These are phyloP conservation scores for Lasiodiplodia sp. DNA, from an alignment of 2,329 filamentous ascomycete species.

Conservation along the genomic window DNA sequence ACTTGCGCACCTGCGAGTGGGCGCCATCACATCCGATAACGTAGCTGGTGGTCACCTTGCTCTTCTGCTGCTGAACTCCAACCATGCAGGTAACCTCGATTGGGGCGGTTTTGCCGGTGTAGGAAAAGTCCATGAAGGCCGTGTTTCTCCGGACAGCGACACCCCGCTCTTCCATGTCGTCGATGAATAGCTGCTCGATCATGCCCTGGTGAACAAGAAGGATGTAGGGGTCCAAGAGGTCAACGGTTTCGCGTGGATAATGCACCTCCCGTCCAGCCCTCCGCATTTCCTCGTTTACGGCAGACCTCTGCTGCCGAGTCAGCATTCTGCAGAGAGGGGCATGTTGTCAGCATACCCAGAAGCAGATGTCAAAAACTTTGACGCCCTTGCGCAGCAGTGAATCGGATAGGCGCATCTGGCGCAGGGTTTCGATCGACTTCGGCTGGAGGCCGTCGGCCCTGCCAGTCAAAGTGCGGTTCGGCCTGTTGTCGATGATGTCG, in stretches of 20 bases:
- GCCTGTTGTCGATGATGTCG: conserved; percentile 71
- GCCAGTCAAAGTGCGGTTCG: conserved; percentile 72
- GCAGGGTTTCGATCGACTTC: conserved; percentile 79
- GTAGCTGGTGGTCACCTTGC: conserved; percentile 65
- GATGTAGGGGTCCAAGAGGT: conserved; percentile 62
- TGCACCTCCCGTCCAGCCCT: conserved; percentile 72
- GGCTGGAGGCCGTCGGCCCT: conserved; percentile 77
- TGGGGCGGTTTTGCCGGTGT: conserved; percentile 46
- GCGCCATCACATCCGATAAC: conserved; percentile 77
- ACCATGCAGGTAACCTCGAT: conserved; percentile 54
- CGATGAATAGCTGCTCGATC: conserved; percentile 73
- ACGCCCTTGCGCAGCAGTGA: conserved; percentile 71
- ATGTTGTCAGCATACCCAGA: conserved; percentile 61
- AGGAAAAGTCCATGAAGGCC: conserved; percentile 63
- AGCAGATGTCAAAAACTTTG: conserved; percentile 76
- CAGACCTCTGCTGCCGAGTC: conserved; percentile 41
- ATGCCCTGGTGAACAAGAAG: conserved; percentile 74
- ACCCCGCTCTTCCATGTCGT: conserved; percentile 71
- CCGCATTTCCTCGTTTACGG: conserved; percentile 54
- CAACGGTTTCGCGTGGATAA: conserved; percentile 62
- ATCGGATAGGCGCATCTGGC: conserved; percentile 76
- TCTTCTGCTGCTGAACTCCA: conserved; percentile 44
- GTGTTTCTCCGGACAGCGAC: conserved; percentile 69
- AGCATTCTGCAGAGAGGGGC: background rate
- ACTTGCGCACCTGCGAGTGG: conserved; percentile 72